phyloP scores from a whole-genome alignment of 2,329 filamentous ascomycete genomes.

The Diaporthe batatas region DNA sequence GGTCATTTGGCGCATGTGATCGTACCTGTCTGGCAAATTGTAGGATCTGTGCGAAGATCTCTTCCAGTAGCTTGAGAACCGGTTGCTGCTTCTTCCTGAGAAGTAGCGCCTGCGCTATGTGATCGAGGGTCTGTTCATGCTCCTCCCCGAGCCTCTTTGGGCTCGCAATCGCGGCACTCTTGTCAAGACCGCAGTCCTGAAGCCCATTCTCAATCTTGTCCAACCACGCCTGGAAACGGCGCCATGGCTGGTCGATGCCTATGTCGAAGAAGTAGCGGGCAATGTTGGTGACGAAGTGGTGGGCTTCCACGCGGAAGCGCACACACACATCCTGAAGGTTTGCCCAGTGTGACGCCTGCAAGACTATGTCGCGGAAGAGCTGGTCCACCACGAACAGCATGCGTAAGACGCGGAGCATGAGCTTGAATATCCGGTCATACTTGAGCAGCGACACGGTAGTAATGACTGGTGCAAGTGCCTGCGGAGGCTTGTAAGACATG shows the following conservation, averaged over 20 bases:
- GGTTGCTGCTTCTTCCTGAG: constrained; percentile 81
- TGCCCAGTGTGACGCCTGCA: constrained; percentile 28
- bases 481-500: constrained; percentile 84
- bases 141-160: constrained; percentile 76
- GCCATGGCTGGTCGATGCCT: constrained; percentile 81
- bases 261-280: constrained; percentile 84
- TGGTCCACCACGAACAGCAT: constrained; percentile 82
- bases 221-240: constrained; percentile 75
- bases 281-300: constrained; percentile 81
- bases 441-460: constrained; percentile 78
- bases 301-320: constrained; percentile 80
- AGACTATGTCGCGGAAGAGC: constrained; percentile 70
- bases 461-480: constrained; percentile 79
- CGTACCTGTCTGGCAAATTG: constrained; percentile 72
- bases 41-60: constrained; percentile 80
- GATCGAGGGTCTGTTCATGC: constrained; percentile 80
- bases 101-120: constrained; percentile 80
- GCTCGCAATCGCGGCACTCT: constrained; percentile 55
- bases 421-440: constrained; percentile 88
- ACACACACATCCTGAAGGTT: constrained; percentile 58
- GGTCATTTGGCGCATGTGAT: constrained; percentile 55
- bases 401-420: constrained; percentile 81
- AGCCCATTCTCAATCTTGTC: constrained; percentile 66
- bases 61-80: constrained; percentile 79
- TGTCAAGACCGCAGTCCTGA: constrained; percentile 50